A percentile compares a stretch with the other conserved stretches of the same genome.
These are phyloP conservation scores for Marsdenia floribunda DNA, from an alignment of 257 asterid genomes.

Conservation along the genomic window DNA sequence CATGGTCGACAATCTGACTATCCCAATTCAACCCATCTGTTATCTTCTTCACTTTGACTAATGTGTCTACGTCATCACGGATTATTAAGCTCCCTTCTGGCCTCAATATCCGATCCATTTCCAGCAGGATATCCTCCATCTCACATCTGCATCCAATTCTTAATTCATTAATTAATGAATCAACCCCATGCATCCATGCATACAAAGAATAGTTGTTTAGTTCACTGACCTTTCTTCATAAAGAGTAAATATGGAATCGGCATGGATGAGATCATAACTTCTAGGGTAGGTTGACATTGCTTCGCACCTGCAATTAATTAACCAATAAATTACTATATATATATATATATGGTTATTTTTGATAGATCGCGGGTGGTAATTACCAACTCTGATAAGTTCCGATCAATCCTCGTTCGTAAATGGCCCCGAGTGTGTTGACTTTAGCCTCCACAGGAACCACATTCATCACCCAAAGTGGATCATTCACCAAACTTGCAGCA, in stretches of 20 bases:
- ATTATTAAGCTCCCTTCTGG: slow-evolving; percentile 83
- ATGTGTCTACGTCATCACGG: slow-evolving; percentile 61
- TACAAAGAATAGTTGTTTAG: no score
- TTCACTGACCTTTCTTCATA: slow-evolving; percentile 47
- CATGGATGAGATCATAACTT: slow-evolving; percentile 83
- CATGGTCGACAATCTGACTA: slow-evolving; percentile 75
- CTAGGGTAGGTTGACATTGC: slow-evolving; percentile 97
- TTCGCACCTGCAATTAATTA: slow-evolving; percentile 55
- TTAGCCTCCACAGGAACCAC: slow-evolving; percentile 64
- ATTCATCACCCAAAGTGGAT: slow-evolving; percentile 89
- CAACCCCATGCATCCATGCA: no score
- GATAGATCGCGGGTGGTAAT: no score
- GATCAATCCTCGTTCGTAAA: slow-evolving; percentile 77
- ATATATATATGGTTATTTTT: no score
- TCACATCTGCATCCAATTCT: slow-evolving; percentile 44
- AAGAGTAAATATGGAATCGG: slow-evolving; percentile 64
- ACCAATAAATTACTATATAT: no score
- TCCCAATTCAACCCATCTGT: slow-evolving; percentile 76
- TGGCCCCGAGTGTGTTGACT: slow-evolving; percentile 59
- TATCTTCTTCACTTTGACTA: slow-evolving; percentile 64
- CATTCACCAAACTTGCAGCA: slow-evolving; percentile 52
- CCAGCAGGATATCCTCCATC: slow-evolving; percentile 67
- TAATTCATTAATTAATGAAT: no score
- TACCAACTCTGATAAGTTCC: slow-evolving; percentile 92
- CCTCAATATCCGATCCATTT: slow-evolving; percentile 72